Conservation (phyloP, 495 filamentous ascomycete genomes). For the Bombardia bombarda region DNA sequence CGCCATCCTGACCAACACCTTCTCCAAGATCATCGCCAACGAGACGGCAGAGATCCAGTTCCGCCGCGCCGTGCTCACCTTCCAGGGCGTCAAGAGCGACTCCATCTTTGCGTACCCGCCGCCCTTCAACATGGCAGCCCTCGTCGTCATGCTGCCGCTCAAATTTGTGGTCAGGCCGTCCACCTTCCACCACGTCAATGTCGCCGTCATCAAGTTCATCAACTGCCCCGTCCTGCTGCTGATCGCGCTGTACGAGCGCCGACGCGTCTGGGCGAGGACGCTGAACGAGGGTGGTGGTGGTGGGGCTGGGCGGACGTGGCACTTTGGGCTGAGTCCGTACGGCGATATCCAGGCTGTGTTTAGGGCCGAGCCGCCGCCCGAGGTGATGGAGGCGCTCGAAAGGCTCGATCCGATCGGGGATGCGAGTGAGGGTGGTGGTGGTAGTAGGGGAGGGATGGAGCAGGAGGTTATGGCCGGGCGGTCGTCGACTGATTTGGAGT, state of each 20-base stretch:
- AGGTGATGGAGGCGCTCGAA: slow-evolving; percentile 30
- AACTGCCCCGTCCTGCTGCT: slow-evolving; percentile 50
- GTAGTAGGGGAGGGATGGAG: too few relatives aligned
- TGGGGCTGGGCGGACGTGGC: slow-evolving; percentile 30
- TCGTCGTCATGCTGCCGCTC: slow-evolving; percentile 48
- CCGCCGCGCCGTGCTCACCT: slow-evolving; percentile 53
- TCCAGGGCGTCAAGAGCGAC: slow-evolving; percentile 59
- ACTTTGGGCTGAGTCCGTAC: slow-evolving; percentile 46
- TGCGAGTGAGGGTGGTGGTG: too few relatives aligned
- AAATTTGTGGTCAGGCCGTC: slow-evolving; percentile 46
- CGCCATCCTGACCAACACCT: slow-evolving; percentile 58
- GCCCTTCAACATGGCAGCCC: slow-evolving; percentile 55
- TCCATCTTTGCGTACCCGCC: slow-evolving; percentile 56
- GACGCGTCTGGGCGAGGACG: slow-evolving; percentile 25
- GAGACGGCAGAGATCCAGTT: slow-evolving; percentile 56
- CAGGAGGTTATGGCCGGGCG: too few relatives aligned
- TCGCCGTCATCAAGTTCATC: slow-evolving; percentile 43
- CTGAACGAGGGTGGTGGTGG: neutral
- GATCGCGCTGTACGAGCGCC: slow-evolving; percentile 47
- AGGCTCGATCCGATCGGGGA: slow-evolving; percentile 21
- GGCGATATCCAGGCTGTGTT: slow-evolving; percentile 55
- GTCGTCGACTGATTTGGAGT: too few relatives aligned
- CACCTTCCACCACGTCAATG: slow-evolving; percentile 56
- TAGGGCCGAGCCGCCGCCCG: slow-evolving; percentile 48
- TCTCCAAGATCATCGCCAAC: slow-evolving; percentile 52